Evolutionary conservation across 768 basidiomycete species (phyloP).

Genomic region (Tremella mesenterica): DNA sequence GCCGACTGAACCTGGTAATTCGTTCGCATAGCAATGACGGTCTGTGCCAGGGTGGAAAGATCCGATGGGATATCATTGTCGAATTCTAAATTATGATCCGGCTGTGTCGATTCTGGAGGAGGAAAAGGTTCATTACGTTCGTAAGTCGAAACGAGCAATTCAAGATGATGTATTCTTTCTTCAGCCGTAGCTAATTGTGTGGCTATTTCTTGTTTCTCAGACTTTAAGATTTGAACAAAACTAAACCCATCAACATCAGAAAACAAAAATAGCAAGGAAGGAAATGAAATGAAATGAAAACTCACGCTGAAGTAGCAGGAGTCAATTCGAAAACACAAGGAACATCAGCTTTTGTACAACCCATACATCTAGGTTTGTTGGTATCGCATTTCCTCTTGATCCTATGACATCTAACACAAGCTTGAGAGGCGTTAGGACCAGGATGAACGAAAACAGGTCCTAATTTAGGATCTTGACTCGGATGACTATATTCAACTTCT

Average conservation of each 20-base stretch:
- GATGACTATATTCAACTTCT: conserved; percentile 25
- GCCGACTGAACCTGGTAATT: conserved; percentile 5
- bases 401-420: conserved; percentile 34
- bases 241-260: conserved; percentile 5
- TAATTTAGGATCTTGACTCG: conserved; percentile 20
- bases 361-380: conserved; percentile 23
- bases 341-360: conserved; percentile 27
- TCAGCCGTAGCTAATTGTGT: conserved; percentile 21
- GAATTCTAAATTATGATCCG: not conserved
- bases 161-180: conserved; percentile 25
- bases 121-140: not conserved
- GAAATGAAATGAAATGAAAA: not conserved
- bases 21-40: conserved; percentile 14
- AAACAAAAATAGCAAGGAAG: not conserved
- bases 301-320: conserved; percentile 29
- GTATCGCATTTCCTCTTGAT: conserved; percentile 38
- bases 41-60: conserved; percentile 12
- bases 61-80: conserved; percentile 5
- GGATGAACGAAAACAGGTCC: conserved; percentile 35
- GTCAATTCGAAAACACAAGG: conserved; percentile 28
- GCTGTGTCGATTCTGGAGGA: not conserved
- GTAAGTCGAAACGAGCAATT: conserved; percentile 6
- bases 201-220: conserved; percentile 10
- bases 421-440: conserved; percentile 25
- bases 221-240: conserved; percentile 19